Percentiles rank a stretch among this genome's conserved stretches.
Conservation (phyloP, 768 basidiomycete species). For the Mycena alexandri region DNA sequence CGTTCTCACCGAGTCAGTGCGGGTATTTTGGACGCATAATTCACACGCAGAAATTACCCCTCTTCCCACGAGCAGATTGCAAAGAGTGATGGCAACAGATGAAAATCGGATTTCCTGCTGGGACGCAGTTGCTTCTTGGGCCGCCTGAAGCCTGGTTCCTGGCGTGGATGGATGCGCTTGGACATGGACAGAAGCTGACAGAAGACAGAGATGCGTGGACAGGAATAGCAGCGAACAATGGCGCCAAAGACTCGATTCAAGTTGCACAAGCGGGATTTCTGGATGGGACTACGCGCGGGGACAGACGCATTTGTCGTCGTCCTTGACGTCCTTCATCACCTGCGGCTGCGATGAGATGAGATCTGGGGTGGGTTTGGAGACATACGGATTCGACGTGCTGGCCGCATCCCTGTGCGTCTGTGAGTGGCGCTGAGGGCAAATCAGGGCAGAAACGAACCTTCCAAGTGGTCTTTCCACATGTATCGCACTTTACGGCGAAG, state of each 20-base stretch:
- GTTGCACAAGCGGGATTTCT: neutral
- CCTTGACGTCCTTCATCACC: conserved; percentile 63
- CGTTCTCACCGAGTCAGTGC: no score
- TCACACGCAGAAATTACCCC: no score
- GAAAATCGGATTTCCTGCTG: no score
- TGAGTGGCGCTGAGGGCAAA: neutral
- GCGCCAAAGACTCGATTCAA: neutral
- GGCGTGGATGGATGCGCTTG: no score
- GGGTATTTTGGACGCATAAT: no score
- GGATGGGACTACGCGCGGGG: conserved; percentile 38
- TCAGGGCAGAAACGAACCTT: conserved; percentile 62
- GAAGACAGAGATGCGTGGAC: no score
- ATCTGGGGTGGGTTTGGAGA: conserved; percentile 21
- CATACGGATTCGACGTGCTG: conserved; percentile 73
- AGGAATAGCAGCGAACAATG: no score
- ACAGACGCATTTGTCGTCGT: conserved; percentile 62
- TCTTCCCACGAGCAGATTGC: no score
- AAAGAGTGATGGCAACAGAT: no score
- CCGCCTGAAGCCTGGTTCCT: no score
- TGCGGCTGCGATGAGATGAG: conserved; percentile 35
- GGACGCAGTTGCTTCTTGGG: no score
- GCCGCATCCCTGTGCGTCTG: conserved; percentile 73
- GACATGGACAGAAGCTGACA: no score
- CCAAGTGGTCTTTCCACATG: conserved; percentile 81
- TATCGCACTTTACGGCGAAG: conserved; percentile 66